These are phyloP conservation scores for Saccharomyces hybrid DNA, from an alignment of 1,139 yeast genomes.

Conservation along the genomic window DNA sequence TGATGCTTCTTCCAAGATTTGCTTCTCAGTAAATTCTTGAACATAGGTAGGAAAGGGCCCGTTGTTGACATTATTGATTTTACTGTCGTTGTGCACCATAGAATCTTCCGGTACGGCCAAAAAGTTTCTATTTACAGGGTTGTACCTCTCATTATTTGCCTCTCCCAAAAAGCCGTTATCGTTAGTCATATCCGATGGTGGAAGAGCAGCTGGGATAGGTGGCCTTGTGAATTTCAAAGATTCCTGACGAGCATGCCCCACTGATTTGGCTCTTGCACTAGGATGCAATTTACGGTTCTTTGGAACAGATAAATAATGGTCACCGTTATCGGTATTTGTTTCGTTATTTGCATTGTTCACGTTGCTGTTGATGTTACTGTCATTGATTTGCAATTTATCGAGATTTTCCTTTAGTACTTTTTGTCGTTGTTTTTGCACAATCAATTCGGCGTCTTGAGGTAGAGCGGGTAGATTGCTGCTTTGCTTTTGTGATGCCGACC, in stretches of 20 bases:
- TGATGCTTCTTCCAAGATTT: slow-evolving; percentile 59
- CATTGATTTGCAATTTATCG: slow-evolving; percentile 15
- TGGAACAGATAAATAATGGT: slow-evolving; percentile 11
- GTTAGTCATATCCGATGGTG: slow-evolving; percentile 41
- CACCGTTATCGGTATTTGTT: slow-evolving; percentile 4
- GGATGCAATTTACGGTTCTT: slow-evolving; percentile 52
- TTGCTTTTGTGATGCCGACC: slow-evolving; percentile 21
- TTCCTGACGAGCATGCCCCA: slow-evolving; percentile 70
- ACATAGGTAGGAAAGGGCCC: slow-evolving; percentile 7
- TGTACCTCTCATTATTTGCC: neutral
- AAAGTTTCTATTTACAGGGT: neutral
- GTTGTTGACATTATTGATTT: neutral
- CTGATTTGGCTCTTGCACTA: slow-evolving; percentile 81
- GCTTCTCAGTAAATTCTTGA: slow-evolving; percentile 46
- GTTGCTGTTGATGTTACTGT: slow-evolving; percentile 1
- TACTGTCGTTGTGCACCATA: neutral
- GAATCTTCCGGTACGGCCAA: neutral
- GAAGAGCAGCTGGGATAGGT: slow-evolving; percentile 26
- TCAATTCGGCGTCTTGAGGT: slow-evolving; percentile 29
- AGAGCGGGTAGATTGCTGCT: slow-evolving; percentile 26
- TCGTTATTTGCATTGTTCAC: slow-evolving; percentile 5
- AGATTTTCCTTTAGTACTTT: slow-evolving; percentile 20
- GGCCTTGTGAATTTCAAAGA: slow-evolving; percentile 38
- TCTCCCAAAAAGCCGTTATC: slow-evolving; percentile 32
- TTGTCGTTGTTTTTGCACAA: slow-evolving; percentile 28